phyloP scores from a whole-genome alignment of 129 eudicot species.

The Centrapalus pauciflorus region DNA sequence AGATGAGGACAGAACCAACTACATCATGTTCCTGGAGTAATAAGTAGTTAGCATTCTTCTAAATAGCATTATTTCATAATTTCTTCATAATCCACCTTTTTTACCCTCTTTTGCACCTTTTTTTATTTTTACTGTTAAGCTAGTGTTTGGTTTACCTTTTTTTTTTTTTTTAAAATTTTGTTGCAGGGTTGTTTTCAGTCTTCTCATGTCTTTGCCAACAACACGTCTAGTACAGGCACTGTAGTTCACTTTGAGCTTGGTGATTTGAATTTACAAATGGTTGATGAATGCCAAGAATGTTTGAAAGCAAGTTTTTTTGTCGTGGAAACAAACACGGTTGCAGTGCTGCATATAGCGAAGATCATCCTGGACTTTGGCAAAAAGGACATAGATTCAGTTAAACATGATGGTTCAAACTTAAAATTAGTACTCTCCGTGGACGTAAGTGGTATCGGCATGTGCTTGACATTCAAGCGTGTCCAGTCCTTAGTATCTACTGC shows the following conservation, averaged over 20 bases:
- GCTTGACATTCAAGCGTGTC: constrained; percentile 68
- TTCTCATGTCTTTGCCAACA: constrained; percentile 76
- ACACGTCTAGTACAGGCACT: constrained; percentile 70
- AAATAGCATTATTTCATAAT: too few relatives aligned
- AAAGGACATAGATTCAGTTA: constrained; percentile 52
- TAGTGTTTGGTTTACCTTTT: not conserved
- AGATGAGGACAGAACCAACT: not conserved
- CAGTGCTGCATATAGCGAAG: constrained; percentile 69
- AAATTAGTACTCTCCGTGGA: constrained; percentile 61
- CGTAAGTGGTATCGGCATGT: constrained; percentile 63
- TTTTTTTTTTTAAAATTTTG: not conserved
- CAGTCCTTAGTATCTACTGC: constrained; percentile 65
- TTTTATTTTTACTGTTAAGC: not conserved
- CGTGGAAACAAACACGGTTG: constrained; percentile 78
- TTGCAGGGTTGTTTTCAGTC: constrained; percentile 88
- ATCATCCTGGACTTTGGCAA: constrained; percentile 67
- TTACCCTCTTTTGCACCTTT: not conserved
- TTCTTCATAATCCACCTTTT: too few relatives aligned
- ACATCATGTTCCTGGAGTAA: too few relatives aligned
- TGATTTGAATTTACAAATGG: constrained; percentile 69
- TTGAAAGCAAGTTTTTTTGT: constrained; percentile 59
- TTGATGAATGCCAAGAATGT: constrained; percentile 85
- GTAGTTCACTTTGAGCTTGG: constrained; percentile 74
- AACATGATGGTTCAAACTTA: constrained; percentile 42
- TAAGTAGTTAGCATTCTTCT: too few relatives aligned